Base-by-base conservation (phyloP, 805 yeast species). In the Candida andamanensis region DNA sequence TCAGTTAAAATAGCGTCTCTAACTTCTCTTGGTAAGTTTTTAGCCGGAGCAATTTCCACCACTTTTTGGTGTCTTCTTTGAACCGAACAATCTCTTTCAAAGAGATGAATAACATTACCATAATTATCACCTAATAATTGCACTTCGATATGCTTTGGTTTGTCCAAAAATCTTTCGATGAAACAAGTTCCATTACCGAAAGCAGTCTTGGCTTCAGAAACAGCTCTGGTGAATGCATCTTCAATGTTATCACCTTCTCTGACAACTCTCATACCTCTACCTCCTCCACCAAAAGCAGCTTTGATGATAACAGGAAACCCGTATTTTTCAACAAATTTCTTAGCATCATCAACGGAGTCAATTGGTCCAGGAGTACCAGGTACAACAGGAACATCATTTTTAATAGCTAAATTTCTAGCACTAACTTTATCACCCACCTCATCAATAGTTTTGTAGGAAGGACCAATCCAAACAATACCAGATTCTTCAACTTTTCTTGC, bases 281-380 rank as follows among this genome's bases (percentile, higher is more conserved):
- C 98, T 72, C 98, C 98, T 67, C 98, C 98, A 59, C 98, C 98
- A 54, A 84, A 92, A 23, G 98, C 98, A 28, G 98, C 98, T 66
- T 90, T 90, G 65, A 90, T 87, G 63, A 90, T 90, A 29, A 92
- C 97, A 6, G 98, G 98, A 65, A 60, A 89, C 19, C 98, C 98
- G 60, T 90, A 74, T 63, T 86, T 54, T 27, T 65, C 74, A 22
- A 89, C 97, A 54, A 90, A 90, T 6, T 58, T 79, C 43, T 64
- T 50, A 20, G 97, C 97, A 50, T 90, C 86, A 36, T 71, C 80
- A 15, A 80, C 80, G 17, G 72, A 51, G 37, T 80, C 89, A 55
- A 92, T 87, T 42, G 98, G 97, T 24, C 97, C 98, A 6, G 94
- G 95, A 10, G 97, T 89, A 55, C 98, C 98, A 5, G 98, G 98